Conservation (phyloP, 129 eudicot genomes). For the Flaveria sonorensis region DNA sequence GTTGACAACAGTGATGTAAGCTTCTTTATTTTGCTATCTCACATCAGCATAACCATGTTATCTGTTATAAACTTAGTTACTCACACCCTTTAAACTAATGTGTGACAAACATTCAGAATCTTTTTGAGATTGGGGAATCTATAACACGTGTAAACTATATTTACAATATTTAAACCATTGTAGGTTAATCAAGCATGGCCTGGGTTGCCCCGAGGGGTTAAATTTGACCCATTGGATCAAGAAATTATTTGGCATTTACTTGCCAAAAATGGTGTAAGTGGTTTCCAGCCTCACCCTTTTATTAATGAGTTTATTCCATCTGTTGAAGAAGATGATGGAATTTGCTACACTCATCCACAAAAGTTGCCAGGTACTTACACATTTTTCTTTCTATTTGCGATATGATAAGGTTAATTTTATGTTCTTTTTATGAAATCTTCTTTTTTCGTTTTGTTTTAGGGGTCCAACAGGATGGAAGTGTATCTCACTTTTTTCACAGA, state of each 20-base stretch:
- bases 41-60: not conserved
- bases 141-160: no score
- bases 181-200: slow-evolving; percentile 93
- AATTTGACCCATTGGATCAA: slow-evolving; percentile 91
- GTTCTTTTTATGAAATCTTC: not conserved
- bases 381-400: not conserved
- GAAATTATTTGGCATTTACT: slow-evolving; percentile 88
- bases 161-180: not conserved
- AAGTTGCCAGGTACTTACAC: slow-evolving; percentile 72
- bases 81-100: not conserved
- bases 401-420: no score
- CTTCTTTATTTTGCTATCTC: slow-evolving; percentile 7
- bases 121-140: no score
- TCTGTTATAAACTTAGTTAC: not conserved
- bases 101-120: not conserved
- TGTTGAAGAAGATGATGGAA: slow-evolving; percentile 82
- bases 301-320: slow-evolving; percentile 84
- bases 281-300: slow-evolving; percentile 71
- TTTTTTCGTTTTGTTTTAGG: slow-evolving; percentile 43
- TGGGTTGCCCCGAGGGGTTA: slow-evolving; percentile 91
- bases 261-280: slow-evolving; percentile 63
- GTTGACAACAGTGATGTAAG: slow-evolving; percentile 93
- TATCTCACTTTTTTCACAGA: slow-evolving; percentile 89
- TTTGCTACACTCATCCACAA: slow-evolving; percentile 94
- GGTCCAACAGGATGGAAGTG: slow-evolving; percentile 90